Evolutionary conservation across 805 yeast genomes (phyloP).

Genomic region (Wickerhamiella domercqiae): DNA sequence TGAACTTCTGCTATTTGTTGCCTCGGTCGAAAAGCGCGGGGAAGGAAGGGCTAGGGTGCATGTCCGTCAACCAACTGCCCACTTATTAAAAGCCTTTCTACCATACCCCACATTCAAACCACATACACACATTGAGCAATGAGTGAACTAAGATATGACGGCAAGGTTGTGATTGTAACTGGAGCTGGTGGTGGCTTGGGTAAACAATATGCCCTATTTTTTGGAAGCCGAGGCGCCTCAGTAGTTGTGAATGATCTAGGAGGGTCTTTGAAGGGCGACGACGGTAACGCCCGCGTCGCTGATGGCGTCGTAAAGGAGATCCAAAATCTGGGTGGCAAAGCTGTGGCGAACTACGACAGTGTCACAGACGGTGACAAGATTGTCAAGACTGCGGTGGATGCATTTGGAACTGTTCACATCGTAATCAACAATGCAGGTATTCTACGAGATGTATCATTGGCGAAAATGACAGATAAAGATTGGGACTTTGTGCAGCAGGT

Average conservation of each 20-base stretch:
- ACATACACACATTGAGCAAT: no score
- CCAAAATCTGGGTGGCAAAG: constrained; percentile 56
- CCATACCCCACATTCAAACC: no score
- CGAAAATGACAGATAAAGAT: constrained; percentile 70
- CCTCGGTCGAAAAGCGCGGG: no score
- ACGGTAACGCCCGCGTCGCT: constrained; percentile 49
- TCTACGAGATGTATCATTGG: constrained; percentile 71
- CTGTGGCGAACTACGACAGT: constrained; percentile 89
- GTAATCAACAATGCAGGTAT: constrained; percentile 93
- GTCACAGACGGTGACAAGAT: constrained; percentile 75
- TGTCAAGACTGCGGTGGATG: constrained; percentile 68
- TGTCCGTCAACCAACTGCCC: no score
- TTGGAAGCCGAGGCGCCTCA: constrained; percentile 81
- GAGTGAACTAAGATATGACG: constrained; percentile 39
- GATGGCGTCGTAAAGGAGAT: constrained; percentile 83
- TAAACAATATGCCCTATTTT: constrained; percentile 69
- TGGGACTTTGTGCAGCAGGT: constrained; percentile 70
- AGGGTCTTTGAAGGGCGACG: constrained; percentile 65
- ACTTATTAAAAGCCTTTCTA: no score
- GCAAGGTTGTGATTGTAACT: constrained; percentile 80
- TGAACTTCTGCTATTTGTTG: no score
- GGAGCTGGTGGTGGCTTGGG: constrained; percentile 99
- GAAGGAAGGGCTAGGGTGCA: no score
- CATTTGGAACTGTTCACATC: constrained; percentile 78
- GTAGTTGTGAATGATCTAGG: constrained; percentile 94